phyloP scores from a whole-genome alignment of 495 filamentous ascomycete species.

The Tuber indicum region DNA sequence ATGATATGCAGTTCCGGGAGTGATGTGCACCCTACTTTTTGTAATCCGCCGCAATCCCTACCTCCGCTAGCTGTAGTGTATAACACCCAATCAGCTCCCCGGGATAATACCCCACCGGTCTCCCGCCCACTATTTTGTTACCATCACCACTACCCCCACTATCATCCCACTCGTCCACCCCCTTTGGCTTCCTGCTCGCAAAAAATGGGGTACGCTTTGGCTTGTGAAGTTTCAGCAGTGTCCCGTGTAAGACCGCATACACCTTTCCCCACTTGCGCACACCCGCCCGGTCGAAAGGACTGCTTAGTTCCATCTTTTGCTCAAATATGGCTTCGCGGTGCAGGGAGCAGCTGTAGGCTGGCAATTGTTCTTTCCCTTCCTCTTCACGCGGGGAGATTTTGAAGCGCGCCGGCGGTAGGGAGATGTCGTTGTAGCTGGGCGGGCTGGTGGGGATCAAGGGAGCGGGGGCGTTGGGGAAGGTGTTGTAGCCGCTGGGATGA shows the following conservation, averaged over 20 bases:
- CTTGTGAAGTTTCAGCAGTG: constrained; percentile 53
- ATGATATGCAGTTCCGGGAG: neutral
- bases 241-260: constrained; percentile 56
- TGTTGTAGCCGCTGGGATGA: constrained; percentile 21
- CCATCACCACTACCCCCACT: neutral
- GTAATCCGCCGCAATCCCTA: constrained; percentile 59
- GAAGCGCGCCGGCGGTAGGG: constrained; percentile 37
- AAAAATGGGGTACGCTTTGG: constrained; percentile 44
- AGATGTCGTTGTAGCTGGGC: constrained; percentile 35
- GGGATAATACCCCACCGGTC: constrained; percentile 25
- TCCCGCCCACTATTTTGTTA: constrained; percentile 6
- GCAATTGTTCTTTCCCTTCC: constrained; percentile 48
- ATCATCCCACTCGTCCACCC: neutral
- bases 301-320: constrained; percentile 54
- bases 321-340: constrained; percentile 51
- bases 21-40: constrained; percentile 48
- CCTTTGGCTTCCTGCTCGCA: neutral
- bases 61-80: constrained; percentile 59
- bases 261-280: constrained; percentile 53
- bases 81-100: constrained; percentile 52
- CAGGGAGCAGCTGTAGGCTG: constrained; percentile 53
- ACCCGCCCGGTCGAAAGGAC: constrained; percentile 51
- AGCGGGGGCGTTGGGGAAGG: constrained; percentile 15
- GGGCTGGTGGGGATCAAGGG: constrained; percentile 16
- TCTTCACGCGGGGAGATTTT: constrained; percentile 46